A percentile compares a stretch with the other conserved stretches of the same genome.
Conservation (phyloP, 2,329 filamentous ascomycete species). For the Fusarium sp. region DNA sequence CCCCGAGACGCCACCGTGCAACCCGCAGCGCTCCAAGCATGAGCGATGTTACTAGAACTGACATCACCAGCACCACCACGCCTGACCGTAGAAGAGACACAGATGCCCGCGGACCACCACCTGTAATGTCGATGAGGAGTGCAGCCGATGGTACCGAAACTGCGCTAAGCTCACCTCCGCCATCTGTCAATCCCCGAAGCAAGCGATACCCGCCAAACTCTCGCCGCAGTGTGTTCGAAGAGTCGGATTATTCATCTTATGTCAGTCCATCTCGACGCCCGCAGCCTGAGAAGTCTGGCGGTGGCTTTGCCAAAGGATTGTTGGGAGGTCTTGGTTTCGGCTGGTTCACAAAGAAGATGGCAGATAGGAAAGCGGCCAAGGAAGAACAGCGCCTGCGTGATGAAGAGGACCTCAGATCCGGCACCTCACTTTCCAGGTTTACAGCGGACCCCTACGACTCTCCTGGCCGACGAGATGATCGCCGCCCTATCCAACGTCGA, state of each 20-base stretch:
- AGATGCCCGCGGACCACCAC: constrained; percentile 50
- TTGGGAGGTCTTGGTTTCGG: constrained; percentile 73
- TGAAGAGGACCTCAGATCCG: constrained; percentile 67
- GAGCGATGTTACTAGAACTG: constrained; percentile 57
- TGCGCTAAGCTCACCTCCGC: constrained; percentile 52
- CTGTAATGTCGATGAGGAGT: constrained; percentile 59
- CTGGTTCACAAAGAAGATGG: constrained; percentile 74
- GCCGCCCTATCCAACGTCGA: constrained; percentile 48
- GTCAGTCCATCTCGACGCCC: constrained; percentile 71
- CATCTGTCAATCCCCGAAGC: constrained; percentile 58
- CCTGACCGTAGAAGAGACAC: constrained; percentile 45
- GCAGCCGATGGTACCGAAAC: constrained; percentile 58
- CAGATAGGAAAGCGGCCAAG: constrained; percentile 61
- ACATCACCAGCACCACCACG: constrained; percentile 45
- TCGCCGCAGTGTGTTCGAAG: constrained; percentile 57
- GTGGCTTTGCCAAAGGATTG: constrained; percentile 66
- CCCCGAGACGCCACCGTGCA: constrained; percentile 61
- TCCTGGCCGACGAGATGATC: constrained; percentile 55
- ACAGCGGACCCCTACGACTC: constrained; percentile 74
- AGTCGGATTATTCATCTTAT: constrained; percentile 70
- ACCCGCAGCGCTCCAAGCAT: constrained; percentile 53
- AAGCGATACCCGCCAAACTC: constrained; percentile 59
- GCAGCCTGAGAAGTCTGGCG: constrained; percentile 56
- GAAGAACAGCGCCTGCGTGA: constrained; percentile 60
- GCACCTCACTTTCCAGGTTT: constrained; percentile 71